Conservation (phyloP, 2,329 filamentous ascomycete species). For the Bipolaris cookei region DNA sequence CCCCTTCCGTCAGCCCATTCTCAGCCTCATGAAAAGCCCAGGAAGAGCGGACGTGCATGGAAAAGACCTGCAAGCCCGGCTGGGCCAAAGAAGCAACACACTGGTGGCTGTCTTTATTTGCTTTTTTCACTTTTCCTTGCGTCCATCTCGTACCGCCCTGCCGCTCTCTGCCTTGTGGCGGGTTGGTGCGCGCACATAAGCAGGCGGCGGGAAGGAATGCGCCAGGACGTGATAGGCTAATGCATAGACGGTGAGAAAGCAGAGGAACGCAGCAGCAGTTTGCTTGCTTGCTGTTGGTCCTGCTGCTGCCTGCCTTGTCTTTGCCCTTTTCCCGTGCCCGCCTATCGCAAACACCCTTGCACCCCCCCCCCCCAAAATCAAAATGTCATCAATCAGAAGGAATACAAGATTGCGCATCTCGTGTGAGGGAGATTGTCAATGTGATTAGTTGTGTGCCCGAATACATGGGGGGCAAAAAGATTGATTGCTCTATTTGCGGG, state of each 20-base stretch:
- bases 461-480: neutral
- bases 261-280: too few relatives aligned
- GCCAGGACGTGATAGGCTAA: neutral
- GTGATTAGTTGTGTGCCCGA: slow-evolving; percentile 5
- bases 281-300: too few relatives aligned
- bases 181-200: too few relatives aligned
- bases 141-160: neutral
- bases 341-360: neutral
- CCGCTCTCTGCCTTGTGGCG: neutral
- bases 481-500: slow-evolving; percentile 7
- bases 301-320: neutral
- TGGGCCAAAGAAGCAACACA: slow-evolving; percentile 8
- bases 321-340: neutral
- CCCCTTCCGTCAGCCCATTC: neutral
- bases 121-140: neutral
- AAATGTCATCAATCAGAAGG: neutral
- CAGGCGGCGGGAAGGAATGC: neutral
- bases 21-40: slow-evolving; percentile 21
- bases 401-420: neutral
- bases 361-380: neutral
- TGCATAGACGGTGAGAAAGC: too few relatives aligned
- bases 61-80: slow-evolving; percentile 4
- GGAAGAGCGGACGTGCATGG: slow-evolving; percentile 15
- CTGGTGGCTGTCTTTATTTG: slow-evolving; percentile 3
- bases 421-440: neutral